These are phyloP conservation scores for Aurantiochytrium sp. DNA, from an alignment of 108 stramenopile genomes.

Conservation along the genomic window DNA sequence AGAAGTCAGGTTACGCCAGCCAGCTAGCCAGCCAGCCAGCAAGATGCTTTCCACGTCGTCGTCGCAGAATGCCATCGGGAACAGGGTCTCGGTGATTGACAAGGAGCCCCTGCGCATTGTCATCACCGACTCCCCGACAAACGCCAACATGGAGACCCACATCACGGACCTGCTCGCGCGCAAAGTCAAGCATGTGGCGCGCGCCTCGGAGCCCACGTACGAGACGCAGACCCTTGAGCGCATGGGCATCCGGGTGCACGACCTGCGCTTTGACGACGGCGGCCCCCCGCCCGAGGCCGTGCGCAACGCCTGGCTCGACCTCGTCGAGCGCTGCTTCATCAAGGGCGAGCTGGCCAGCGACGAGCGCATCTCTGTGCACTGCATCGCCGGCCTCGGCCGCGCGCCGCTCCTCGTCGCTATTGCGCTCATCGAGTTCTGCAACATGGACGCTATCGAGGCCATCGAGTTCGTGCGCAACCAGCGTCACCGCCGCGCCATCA, in stretches of 20 bases:
- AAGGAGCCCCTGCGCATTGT: conserved; percentile 70
- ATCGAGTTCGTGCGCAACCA: conserved; percentile 76
- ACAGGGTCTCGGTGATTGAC: conserved; percentile 37
- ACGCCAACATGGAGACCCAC: conserved; percentile 83
- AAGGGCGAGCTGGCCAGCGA: neutral
- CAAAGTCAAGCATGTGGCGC: conserved; percentile 82
- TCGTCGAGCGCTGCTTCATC: conserved; percentile 77
- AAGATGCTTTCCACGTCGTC: neutral
- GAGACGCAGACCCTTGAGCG: conserved; percentile 59
- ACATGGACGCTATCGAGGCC: conserved; percentile 82
- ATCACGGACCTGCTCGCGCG: conserved; percentile 80
- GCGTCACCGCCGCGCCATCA: conserved; percentile 87
- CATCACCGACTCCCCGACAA: conserved; percentile 95
- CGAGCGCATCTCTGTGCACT: conserved; percentile 85
- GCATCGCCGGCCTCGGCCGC: conserved; percentile 92
- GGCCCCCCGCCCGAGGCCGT: conserved; percentile 68
- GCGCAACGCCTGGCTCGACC: conserved; percentile 74
- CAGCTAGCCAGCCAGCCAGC: too few relatives aligned
- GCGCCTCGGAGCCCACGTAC: conserved; percentile 91
- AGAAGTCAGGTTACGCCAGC: too few relatives aligned
- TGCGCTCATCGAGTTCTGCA: conserved; percentile 86
- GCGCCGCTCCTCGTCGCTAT: conserved; percentile 95
- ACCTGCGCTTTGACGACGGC: conserved; percentile 93
- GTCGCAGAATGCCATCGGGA: neutral
- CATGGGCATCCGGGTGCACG: conserved; percentile 80